These are phyloP conservation scores for Epithele typhae DNA, from an alignment of 768 basidiomycete species.

Conservation along the genomic window DNA sequence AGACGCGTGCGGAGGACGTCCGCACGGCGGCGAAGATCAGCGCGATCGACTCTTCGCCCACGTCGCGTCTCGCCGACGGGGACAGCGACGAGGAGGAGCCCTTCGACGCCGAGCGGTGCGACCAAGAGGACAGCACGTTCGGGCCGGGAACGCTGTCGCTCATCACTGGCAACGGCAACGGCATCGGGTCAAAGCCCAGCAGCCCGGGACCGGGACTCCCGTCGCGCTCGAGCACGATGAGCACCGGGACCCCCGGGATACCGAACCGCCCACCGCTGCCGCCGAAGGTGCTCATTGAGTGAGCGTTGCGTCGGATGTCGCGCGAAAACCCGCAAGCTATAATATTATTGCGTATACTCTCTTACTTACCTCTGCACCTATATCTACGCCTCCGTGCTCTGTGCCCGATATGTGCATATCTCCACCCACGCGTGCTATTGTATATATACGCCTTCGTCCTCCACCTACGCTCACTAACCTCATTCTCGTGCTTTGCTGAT, in stretches of 20 bases:
- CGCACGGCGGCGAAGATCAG: slow-evolving; percentile 40
- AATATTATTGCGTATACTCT: no score
- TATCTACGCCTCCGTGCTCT: no score
- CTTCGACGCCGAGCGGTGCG: slow-evolving; percentile 2
- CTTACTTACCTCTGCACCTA: no score
- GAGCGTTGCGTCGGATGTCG: no score
- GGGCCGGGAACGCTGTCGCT: slow-evolving; percentile 13
- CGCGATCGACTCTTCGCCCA: slow-evolving; percentile 19
- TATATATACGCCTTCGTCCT: no score
- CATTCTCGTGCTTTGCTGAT: no score
- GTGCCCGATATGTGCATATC: no score
- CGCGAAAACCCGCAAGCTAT: no score
- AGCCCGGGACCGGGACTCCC: not conserved
- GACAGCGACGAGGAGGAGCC: not conserved
- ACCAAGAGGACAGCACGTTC: slow-evolving; percentile 15
- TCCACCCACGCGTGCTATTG: no score
- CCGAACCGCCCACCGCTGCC: slow-evolving; percentile 20
- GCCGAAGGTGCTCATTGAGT: slow-evolving; percentile 16
- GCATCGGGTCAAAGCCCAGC: not conserved
- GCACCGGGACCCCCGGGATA: not conserved
- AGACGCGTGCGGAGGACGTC: slow-evolving; percentile 73
- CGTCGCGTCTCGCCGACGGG: slow-evolving; percentile 14
- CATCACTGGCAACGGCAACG: slow-evolving; percentile 1
- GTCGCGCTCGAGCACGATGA: slow-evolving; percentile 1
- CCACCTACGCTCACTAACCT: no score